phyloP scores from a whole-genome alignment of 106 monocot species.

The Phalaenopsis equestris region DNA sequence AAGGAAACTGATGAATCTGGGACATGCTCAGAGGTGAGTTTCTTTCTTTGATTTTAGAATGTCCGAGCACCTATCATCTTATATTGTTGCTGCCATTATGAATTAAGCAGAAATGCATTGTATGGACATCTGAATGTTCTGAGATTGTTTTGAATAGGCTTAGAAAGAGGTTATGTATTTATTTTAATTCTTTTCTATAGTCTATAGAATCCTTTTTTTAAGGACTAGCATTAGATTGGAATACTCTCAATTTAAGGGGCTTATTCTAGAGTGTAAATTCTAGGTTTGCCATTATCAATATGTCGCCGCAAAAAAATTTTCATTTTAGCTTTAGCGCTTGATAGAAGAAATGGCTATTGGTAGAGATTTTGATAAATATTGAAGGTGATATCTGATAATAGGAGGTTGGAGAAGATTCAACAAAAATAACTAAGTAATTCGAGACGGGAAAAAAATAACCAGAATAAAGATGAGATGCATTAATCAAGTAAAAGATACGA shows the following conservation, averaged over 20 bases:
- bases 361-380: background rate
- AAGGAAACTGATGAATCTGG: conserved; percentile 75
- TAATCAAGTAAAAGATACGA: too few species aligned
- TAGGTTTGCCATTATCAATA: background rate
- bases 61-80: background rate
- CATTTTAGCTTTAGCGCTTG: background rate
- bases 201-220: background rate
- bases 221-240: background rate
- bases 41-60: background rate
- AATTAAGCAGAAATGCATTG: too few species aligned
- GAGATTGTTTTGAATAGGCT: background rate
- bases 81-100: background rate
- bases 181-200: background rate
- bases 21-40: conserved; percentile 81
- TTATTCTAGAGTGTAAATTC: background rate
- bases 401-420: too few species aligned
- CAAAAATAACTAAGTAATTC: too few species aligned
- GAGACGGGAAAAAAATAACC: too few species aligned
- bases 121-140: too few species aligned
- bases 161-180: background rate
- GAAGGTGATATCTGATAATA: too few species aligned
- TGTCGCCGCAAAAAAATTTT: background rate
- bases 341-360: background rate
- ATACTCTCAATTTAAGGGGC: background rate
- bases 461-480: too few species aligned